A percentile compares a stretch with the other conserved stretches of the same genome.
These are phyloP conservation scores for Leishmania gerbilli DNA, from an alignment of 208 protist genomes.

Conservation along the genomic window DNA sequence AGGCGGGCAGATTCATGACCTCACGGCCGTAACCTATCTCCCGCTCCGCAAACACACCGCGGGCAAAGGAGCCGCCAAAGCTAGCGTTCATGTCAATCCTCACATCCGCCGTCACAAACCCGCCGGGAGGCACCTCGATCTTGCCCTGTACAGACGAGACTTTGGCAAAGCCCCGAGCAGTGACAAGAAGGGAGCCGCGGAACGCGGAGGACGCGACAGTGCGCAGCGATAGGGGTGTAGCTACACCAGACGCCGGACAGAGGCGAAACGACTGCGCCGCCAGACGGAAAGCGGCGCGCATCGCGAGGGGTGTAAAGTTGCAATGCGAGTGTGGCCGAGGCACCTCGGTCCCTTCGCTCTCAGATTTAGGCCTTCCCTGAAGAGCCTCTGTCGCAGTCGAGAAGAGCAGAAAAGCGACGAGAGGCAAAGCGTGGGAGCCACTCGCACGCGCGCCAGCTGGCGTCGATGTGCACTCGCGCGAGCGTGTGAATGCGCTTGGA, in stretches of 20 bases:
- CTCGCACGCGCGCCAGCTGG: not conserved
- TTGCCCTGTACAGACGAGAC: conserved; percentile 71
- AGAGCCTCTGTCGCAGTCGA: not conserved
- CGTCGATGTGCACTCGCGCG: not conserved
- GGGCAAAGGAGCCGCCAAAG: conserved; percentile 73
- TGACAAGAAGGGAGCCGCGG: not conserved
- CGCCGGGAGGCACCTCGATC: conserved; percentile 58
- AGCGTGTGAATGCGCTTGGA: not conserved
- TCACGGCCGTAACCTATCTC: conserved; percentile 83
- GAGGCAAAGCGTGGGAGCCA: not conserved
- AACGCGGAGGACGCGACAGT: not conserved
- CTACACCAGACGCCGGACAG: not conserved
- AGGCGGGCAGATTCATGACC: conserved; percentile 82
- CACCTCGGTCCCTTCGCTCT: not conserved
- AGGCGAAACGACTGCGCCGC: not conserved
- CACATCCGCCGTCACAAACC: conserved; percentile 81
- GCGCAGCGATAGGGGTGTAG: not conserved
- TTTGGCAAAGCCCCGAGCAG: conserved; percentile 48
- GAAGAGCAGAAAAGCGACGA: not conserved
- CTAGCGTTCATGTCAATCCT: conserved; percentile 77
- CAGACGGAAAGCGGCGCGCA: not conserved
- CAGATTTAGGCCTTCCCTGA: not conserved
- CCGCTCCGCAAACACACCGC: conserved; percentile 71
- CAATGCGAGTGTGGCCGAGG: not conserved
- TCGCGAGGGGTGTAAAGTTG: not conserved